phyloP scores from a whole-genome alignment of 352 stramenopile species.

The Globisporangium iwayamae region DNA sequence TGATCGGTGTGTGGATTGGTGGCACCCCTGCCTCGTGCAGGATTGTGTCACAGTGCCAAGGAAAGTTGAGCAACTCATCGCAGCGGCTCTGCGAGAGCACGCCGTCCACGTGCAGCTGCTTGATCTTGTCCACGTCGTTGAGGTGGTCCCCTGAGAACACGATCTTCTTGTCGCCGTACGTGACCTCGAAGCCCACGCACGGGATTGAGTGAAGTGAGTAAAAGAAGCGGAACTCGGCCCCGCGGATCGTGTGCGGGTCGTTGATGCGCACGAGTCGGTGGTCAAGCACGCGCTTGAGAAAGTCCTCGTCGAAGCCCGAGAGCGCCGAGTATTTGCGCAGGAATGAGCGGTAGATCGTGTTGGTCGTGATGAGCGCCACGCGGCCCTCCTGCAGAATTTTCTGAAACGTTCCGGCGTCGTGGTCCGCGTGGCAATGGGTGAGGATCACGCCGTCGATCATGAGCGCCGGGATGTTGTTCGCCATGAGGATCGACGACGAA shows the following conservation, averaged over 20 bases:
- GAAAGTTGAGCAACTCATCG: constrained; percentile 92
- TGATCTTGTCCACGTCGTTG: constrained; percentile 92
- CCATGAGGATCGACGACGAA: constrained; percentile 79
- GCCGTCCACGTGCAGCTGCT: constrained; percentile 73
- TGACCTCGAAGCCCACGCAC: constrained; percentile 93
- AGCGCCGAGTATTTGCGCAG: constrained; percentile 95
- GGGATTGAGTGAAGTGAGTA: constrained; percentile 96
- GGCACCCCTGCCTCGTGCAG: constrained; percentile 94
- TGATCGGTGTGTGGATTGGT: constrained; percentile 94
- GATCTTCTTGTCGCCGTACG: constrained; percentile 92
- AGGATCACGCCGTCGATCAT: constrained; percentile 97
- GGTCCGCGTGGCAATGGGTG: constrained; percentile 95
- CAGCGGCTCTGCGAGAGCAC: constrained; percentile 82
- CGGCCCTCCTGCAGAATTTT: constrained; percentile 94
- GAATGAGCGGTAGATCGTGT: constrained; percentile 96
- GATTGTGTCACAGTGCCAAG: constrained; percentile 92
- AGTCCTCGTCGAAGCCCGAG: constrained; percentile 86
- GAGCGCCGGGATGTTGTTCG: constrained; percentile 86
- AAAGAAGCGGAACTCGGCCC: constrained; percentile 94
- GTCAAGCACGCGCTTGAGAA: constrained; percentile 91
- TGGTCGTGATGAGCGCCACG: constrained; percentile 94
- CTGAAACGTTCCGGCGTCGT: constrained; percentile 96
- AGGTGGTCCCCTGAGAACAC: constrained; percentile 96
- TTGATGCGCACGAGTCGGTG: constrained; percentile 92
- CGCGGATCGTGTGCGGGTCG: constrained; percentile 91